A percentile compares a stretch with the other conserved stretches of the same genome.
Evolutionary conservation across 768 basidiomycete species (phyloP).

Genomic region (Boletus sp.): DNA sequence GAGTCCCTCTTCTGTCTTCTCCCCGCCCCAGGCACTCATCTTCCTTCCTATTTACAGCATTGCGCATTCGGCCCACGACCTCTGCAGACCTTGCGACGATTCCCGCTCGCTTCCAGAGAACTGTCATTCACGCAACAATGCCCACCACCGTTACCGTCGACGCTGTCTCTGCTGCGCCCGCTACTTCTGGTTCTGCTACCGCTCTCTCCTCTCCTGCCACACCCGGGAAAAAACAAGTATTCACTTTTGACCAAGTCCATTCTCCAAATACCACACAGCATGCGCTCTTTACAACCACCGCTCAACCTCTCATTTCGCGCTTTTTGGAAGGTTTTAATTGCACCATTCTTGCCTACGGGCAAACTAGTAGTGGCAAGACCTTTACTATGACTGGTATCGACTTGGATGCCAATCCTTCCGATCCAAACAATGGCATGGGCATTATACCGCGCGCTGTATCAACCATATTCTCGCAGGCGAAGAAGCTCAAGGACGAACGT

Average conservation of each 20-base stretch:
- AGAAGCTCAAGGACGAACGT: constrained; percentile 73
- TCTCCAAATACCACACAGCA: constrained; percentile 81
- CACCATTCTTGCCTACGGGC: constrained; percentile 47
- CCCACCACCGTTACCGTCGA: constrained; percentile 83
- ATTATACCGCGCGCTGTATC: constrained; percentile 94
- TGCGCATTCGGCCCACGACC: constrained; percentile 88
- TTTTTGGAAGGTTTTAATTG: constrained; percentile 96
- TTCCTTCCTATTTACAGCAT: constrained; percentile 46
- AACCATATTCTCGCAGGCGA: constrained; percentile 77
- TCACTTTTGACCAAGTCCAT: constrained; percentile 94
- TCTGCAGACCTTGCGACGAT: constrained; percentile 80
- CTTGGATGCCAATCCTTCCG: constrained; percentile 81
- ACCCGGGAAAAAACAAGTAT: constrained; percentile 74
- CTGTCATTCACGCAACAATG: constrained; percentile 76
- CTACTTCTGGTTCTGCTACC: constrained; percentile 49
- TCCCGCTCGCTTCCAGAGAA: constrained; percentile 90
- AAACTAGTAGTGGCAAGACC: constrained; percentile 35
- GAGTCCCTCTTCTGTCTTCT: constrained; percentile 34
- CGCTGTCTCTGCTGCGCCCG: constrained; percentile 49
- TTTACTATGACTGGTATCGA: constrained; percentile 98
- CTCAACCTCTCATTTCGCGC: constrained; percentile 78
- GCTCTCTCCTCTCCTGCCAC: constrained; percentile 45
- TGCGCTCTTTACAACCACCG: constrained; percentile 80
- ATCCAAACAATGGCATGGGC: constrained; percentile 82
- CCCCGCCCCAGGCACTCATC: not conserved